phyloP scores from a whole-genome alignment of 2,329 filamentous ascomycete species.

The Clonostachys rhizophaga region DNA sequence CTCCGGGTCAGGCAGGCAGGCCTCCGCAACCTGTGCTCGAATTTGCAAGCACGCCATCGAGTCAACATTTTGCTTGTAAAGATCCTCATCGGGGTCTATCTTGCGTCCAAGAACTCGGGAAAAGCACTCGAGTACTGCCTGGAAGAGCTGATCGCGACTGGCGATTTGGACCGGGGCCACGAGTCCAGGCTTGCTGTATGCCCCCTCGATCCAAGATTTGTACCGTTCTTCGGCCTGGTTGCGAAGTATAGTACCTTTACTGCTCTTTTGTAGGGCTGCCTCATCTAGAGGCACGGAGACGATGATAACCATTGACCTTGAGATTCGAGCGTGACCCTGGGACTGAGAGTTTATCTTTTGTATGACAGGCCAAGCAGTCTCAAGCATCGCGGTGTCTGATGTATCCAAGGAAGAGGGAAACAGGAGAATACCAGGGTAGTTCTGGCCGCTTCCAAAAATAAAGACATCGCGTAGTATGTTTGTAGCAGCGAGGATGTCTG shows the following conservation, averaged over 20 bases:
- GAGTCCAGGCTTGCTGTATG: constrained; percentile 25
- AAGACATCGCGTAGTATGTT: constrained; percentile 42
- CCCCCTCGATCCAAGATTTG: constrained; percentile 32
- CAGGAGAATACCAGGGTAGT: constrained; percentile 52
- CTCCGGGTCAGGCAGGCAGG: not conserved
- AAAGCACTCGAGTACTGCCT: constrained; percentile 23
- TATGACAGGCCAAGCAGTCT: constrained; percentile 33
- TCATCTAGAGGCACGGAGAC: constrained; percentile 19
- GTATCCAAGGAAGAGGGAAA: constrained; percentile 29
- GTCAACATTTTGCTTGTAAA: constrained; percentile 56
- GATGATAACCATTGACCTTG: constrained; percentile 42
- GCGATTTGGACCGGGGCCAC: constrained; percentile 5
- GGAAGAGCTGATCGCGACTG: constrained; percentile 24
- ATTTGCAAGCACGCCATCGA: constrained; percentile 54
- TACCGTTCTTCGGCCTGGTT: constrained; percentile 45
- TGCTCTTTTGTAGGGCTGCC: constrained; percentile 48
- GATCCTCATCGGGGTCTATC: constrained; percentile 33
- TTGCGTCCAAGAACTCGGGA: constrained; percentile 17
- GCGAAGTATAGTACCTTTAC: constrained; percentile 56
- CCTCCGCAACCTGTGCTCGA: constrained; percentile 17
- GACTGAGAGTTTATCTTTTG: constrained; percentile 40
- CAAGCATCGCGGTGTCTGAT: constrained; percentile 28
- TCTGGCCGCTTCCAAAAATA: constrained; percentile 54
- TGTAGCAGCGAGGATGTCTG: constrained; percentile 37
- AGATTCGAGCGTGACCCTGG: constrained; percentile 45